Evolutionary conservation across 805 yeast genomes (phyloP), one percentile per base, ranked within the genome.

Genomic region (Saturnispora hagleri): DNA sequence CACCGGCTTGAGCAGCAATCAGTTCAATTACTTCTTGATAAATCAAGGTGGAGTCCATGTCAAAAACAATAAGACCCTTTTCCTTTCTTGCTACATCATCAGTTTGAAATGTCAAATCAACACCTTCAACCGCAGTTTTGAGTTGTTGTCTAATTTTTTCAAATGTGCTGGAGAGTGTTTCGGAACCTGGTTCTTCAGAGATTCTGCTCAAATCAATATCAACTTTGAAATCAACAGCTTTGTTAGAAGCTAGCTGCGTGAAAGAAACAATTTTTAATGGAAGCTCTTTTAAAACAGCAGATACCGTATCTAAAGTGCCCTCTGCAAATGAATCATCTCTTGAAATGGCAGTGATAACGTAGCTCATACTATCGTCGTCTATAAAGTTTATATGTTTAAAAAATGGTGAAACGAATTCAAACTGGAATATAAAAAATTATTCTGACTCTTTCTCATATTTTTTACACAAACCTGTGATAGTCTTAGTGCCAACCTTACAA

Each of bases 21-120:
- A 93, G 69, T 64, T 93, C 99, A 59, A 93, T 93, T 40, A 93
- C 97, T 69, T 93, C 99, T 69, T 93, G 98, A 65, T 86, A 83
- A 57, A 93, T 93, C 63, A 93, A 72, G 0, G 99, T 93, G 0
- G 97, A 89, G 71, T 93, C 99, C 99, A 93, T 93, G 62, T 93
- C 99, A 64, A 93, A 93, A 10, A 95, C 87, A 55, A 87, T 82
- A 47, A 93, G 72, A 60, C 80, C 77, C 62, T 74, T 76, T 49
- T 55, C 43, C 60, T 64, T 67, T 64, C 73, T 71, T 46, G 51
- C 53, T 1, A 38, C 48, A 35, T 50, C 55, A 33, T 64, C 63
- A 36, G 56, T 62, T 57, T 78, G 82, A 31, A 76, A 65, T 10
- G 76, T 60, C 20, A 77, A 51, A 53, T 79, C 82, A 6, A 74